phyloP scores from a whole-genome alignment of 2,329 filamentous ascomycete species.

The Stachybotrys elegans region DNA sequence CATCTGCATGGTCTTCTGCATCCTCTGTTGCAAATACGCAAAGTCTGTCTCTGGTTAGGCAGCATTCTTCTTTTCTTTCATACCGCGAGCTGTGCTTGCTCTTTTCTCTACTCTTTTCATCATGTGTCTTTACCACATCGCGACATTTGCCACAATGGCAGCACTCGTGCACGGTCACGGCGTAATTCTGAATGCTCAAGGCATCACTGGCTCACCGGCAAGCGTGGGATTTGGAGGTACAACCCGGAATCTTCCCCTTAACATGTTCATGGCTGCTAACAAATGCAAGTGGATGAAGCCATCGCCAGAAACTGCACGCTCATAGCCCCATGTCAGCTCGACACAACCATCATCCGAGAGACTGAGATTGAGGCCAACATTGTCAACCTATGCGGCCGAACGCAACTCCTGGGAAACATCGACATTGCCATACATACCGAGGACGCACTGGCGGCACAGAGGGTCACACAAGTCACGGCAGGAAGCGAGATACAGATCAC shows the following conservation, averaged over 20 bases:
- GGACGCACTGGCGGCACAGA: slow-evolving; percentile 37
- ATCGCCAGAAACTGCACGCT: slow-evolving; percentile 59
- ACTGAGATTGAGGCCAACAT: slow-evolving; percentile 46
- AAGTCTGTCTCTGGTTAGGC: too few species aligned
- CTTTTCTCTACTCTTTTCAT: too few species aligned
- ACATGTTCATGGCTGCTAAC: too few species aligned
- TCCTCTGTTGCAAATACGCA: too few species aligned
- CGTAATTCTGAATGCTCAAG: slow-evolving; percentile 42
- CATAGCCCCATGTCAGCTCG: slow-evolving; percentile 62
- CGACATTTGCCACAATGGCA: too few species aligned
- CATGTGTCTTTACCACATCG: too few species aligned
- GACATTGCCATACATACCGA: slow-evolving; percentile 53
- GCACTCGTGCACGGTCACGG: slow-evolving; percentile 29
- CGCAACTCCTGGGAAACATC: slow-evolving; percentile 55
- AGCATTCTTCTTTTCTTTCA: too few species aligned
- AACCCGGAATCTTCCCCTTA: not conserved
- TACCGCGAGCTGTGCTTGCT: too few species aligned
- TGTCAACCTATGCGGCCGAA: slow-evolving; percentile 59
- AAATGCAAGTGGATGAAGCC: slow-evolving; percentile 38
- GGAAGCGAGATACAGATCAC: slow-evolving; percentile 50
- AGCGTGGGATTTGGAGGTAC: slow-evolving; percentile 44
- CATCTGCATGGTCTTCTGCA: too few species aligned
- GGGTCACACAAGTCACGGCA: slow-evolving; percentile 44
- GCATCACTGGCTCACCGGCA: slow-evolving; percentile 37
- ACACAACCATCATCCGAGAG: slow-evolving; percentile 58